Conservation (phyloP, 495 filamentous ascomycete genomes). For the Aspergillus indologenus region DNA sequence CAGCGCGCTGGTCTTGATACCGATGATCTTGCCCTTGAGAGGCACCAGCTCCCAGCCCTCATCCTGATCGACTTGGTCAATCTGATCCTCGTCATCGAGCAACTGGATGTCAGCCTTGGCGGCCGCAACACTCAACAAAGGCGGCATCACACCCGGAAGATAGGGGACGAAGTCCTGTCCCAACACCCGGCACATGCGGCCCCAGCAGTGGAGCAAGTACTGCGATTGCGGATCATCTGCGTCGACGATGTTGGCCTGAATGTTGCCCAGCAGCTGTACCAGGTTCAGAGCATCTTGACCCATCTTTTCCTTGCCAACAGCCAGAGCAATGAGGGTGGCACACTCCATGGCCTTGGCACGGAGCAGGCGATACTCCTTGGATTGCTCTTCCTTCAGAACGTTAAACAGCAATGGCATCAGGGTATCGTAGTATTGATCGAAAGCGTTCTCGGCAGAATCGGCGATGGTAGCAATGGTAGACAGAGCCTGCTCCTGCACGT, state of each 20-base stretch:
- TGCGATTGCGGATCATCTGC: slow-evolving; percentile 94
- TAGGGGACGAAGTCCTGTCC: slow-evolving; percentile 88
- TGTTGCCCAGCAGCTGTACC: slow-evolving; percentile 79
- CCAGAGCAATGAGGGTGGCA: slow-evolving; percentile 92
- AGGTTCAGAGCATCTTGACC: slow-evolving; percentile 80
- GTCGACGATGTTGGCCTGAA: slow-evolving; percentile 85
- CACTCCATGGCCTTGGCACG: slow-evolving; percentile 99
- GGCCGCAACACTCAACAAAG: slow-evolving; percentile 82
- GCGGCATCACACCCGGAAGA: slow-evolving; percentile 89
- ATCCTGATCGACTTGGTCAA: slow-evolving; percentile 87
- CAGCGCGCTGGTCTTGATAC: slow-evolving; percentile 93
- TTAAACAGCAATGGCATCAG: slow-evolving; percentile 93
- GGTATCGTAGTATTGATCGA: slow-evolving; percentile 91
- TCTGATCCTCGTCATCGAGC: slow-evolving; percentile 92
- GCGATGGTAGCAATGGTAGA: slow-evolving; percentile 99
- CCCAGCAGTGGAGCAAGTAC: slow-evolving; percentile 99
- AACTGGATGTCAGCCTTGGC: slow-evolving; percentile 98
- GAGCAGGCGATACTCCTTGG: slow-evolving; percentile 86
- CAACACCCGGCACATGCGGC: slow-evolving; percentile 94
- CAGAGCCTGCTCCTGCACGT: slow-evolving; percentile 95
- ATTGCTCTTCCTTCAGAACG: slow-evolving; percentile 81
- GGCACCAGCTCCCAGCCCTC: slow-evolving; percentile 98
- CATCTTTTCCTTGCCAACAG: slow-evolving; percentile 90
- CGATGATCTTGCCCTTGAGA: slow-evolving; percentile 93
- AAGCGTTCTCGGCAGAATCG: slow-evolving; percentile 93